Evolutionary conservation across 129 eudicot genomes (phyloP).

Genomic region (Gnaphalium uliginosum): DNA sequence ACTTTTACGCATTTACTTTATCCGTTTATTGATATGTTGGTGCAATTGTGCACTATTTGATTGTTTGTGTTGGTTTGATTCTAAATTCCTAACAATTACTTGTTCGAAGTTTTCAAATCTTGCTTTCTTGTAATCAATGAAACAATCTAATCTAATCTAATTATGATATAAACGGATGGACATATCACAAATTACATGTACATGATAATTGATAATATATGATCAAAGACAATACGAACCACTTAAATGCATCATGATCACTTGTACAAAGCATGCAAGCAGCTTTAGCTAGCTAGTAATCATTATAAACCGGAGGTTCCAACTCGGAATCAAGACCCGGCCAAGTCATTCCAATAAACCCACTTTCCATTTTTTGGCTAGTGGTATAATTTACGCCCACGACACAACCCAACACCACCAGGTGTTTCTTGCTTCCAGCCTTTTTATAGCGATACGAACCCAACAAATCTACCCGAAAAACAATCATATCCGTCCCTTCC

Average conservation of each 20-base stretch:
- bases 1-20: no score
- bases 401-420: slow-evolving; percentile 26
- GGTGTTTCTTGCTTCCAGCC: slow-evolving; percentile 21
- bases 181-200: background rate
- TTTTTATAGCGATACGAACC: slow-evolving; percentile 24
- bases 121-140: no score
- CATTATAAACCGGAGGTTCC: background rate
- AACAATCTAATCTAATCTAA: no score
- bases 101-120: no score
- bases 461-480: slow-evolving; percentile 34
- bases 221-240: slow-evolving; percentile 9
- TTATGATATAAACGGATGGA: no score
- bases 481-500: slow-evolving; percentile 28
- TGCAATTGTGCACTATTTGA: no score
- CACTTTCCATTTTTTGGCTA: slow-evolving; percentile 2
- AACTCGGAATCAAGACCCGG: slow-evolving; percentile 33
- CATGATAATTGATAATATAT: slow-evolving; percentile 5
- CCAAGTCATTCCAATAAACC: slow-evolving; percentile 19
- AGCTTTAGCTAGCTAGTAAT: background rate
- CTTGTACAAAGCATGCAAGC: background rate
- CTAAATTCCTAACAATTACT: no score
- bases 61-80: no score
- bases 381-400: slow-evolving; percentile 20
- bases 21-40: no score
- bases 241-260: slow-evolving; percentile 10